Evolutionary conservation across 2,329 filamentous ascomycete species (phyloP).

Genomic region (Thelonectria blattea): DNA sequence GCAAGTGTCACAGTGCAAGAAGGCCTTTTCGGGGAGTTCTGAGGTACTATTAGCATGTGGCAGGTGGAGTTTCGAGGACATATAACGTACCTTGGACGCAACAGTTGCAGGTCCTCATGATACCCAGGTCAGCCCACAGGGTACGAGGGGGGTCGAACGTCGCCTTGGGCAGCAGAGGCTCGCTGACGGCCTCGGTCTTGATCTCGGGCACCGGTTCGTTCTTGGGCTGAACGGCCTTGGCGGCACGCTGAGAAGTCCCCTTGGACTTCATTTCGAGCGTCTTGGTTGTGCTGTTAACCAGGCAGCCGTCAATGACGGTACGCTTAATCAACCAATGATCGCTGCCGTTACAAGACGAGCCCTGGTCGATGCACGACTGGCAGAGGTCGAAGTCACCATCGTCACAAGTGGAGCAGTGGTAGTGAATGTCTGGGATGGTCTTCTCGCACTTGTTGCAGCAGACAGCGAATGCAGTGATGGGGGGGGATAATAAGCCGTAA

Average conservation of each 20-base stretch:
- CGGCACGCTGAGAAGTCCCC: slow-evolving; percentile 62
- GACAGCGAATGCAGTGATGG: slow-evolving; percentile 68
- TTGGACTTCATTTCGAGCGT: slow-evolving; percentile 71
- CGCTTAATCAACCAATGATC: slow-evolving; percentile 97
- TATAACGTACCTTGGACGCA: slow-evolving; percentile 54
- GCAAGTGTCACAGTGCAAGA: slow-evolving; percentile 84
- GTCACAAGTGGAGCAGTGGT: slow-evolving; percentile 93
- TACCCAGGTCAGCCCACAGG: slow-evolving; percentile 31
- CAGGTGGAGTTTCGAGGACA: no score
- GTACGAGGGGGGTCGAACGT: slow-evolving; percentile 29
- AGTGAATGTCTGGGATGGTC: slow-evolving; percentile 82
- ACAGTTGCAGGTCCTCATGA: slow-evolving; percentile 72
- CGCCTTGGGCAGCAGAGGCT: slow-evolving; percentile 27
- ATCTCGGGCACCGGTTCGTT: slow-evolving; percentile 33
- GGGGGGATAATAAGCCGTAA: slow-evolving; percentile 16
- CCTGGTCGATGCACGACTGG: slow-evolving; percentile 74
- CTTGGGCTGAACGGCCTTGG: slow-evolving; percentile 25
- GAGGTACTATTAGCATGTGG: slow-evolving; percentile 18
- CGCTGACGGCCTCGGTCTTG: slow-evolving; percentile 21
- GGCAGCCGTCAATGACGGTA: slow-evolving; percentile 75
- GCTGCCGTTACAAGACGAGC: slow-evolving; percentile 77
- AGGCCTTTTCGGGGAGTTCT: slow-evolving; percentile 77
- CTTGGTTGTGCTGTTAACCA: slow-evolving; percentile 87
- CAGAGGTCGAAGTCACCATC: slow-evolving; percentile 95
- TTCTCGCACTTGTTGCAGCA: slow-evolving; percentile 92